Conservation (phyloP, 2,329 filamentous ascomycete genomes). For the Sporothrix protearum region DNA sequence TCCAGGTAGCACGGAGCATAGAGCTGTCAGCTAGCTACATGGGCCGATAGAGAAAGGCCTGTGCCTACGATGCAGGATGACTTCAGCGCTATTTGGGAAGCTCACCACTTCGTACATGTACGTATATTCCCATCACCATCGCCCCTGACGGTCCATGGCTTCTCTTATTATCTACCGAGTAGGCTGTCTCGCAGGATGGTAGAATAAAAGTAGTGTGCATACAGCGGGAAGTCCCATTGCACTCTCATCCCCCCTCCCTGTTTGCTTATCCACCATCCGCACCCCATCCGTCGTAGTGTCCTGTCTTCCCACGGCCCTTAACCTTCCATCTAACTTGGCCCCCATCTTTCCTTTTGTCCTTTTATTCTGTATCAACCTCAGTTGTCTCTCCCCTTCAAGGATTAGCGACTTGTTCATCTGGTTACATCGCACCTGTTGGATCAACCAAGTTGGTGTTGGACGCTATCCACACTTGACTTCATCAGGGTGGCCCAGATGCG, state of each 20-base stretch:
- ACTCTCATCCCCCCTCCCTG: not conserved
- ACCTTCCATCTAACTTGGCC: not conserved
- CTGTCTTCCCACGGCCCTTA: not conserved
- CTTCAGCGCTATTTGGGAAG: too few species aligned
- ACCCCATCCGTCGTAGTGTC: not conserved
- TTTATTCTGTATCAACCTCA: not conserved
- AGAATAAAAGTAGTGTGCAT: too few species aligned
- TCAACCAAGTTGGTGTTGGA: not conserved
- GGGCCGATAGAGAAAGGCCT: not conserved
- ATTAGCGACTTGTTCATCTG: not conserved
- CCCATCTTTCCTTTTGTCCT: not conserved
- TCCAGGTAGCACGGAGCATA: not conserved
- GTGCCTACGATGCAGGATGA: too few species aligned
- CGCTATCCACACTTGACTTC: not conserved
- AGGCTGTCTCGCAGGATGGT: too few species aligned
- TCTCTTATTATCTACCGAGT: too few species aligned
- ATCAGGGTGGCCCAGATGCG: not conserved
- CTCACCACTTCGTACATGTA: too few species aligned
- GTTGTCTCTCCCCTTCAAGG: not conserved
- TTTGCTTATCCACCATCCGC: not conserved
- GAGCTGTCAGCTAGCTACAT: not conserved
- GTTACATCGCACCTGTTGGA: not conserved
- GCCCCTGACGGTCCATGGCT: too few species aligned
- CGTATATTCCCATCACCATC: too few species aligned
- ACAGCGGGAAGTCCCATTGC: not conserved